These are phyloP conservation scores for Lasiosphaeria hispida DNA, from an alignment of 495 filamentous ascomycete genomes.

Conservation along the genomic window DNA sequence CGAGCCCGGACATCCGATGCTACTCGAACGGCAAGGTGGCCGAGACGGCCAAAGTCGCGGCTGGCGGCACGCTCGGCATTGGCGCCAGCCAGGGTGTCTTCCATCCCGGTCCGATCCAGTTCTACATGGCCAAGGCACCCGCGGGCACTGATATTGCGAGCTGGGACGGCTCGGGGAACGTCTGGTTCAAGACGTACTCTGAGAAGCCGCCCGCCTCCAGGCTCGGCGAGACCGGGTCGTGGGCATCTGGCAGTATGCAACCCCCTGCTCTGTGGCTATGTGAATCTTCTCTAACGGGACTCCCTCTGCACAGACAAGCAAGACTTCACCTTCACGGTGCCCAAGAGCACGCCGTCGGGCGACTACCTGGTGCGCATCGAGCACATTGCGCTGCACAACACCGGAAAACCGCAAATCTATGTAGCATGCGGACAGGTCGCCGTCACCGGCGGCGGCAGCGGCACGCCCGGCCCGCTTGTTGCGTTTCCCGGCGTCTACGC, in stretches of 20 bases:
- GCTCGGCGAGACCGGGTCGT: constrained; percentile 7
- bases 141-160: constrained; percentile 31
- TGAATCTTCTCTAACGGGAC: not conserved
- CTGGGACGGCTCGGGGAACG: constrained; percentile 43
- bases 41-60: constrained; percentile 32
- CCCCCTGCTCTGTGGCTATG: not conserved
- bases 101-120: constrained; percentile 47
- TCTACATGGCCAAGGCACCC: constrained; percentile 47
- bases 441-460: constrained; percentile 37
- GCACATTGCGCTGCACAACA: constrained; percentile 39
- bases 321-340: constrained; percentile 36
- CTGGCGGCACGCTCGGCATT: constrained; percentile 41
- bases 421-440: constrained; percentile 40
- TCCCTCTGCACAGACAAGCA: constrained; percentile 19
- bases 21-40: constrained; percentile 32
- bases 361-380: constrained; percentile 42
- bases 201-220: constrained; percentile 10
- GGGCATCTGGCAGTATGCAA: constrained; percentile 8
- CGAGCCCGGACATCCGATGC: constrained; percentile 41
- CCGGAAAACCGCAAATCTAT: constrained; percentile 42
- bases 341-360: constrained; percentile 39
- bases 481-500: constrained; percentile 38
- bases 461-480: constrained; percentile 30
- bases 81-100: constrained; percentile 35
- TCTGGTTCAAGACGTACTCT: constrained; percentile 45